Base-by-base conservation (phyloP, 495 filamentous ascomycete species). In the Jackrogersella multiformis region DNA sequence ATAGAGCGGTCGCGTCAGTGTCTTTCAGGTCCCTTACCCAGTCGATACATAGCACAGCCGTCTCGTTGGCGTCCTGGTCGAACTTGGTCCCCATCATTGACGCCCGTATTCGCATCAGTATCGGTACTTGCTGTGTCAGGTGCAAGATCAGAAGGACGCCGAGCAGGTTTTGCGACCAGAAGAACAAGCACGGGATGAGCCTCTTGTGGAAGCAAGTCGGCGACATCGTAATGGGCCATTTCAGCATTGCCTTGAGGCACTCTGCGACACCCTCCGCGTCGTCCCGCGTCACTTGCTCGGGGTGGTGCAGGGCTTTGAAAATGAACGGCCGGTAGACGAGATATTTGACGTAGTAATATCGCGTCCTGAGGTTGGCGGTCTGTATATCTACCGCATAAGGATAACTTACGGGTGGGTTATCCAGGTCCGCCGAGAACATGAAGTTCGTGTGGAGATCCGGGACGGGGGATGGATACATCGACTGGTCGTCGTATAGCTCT, bases 301-400 rank as follows among this genome's bases (percentile, higher is more conserved):
- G 82, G 61, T 80, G 80, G 70, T 87, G 85, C 26, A 88, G 71
- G 1, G 84, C 86, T 66, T 88, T 88, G 79, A 86, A 88, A 35
- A 88, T 64, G 61, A 85, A 88, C 9, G 86, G 85, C 12, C 84
- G 80, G 64, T 87, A 79, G 56, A 87, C 80, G 51, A 88, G 77
- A 73, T 84, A 87, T 44, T 84, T 83, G 10, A 83, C 79, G 72
- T 86, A 85, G 73, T 87, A 87, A 75, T 85, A 88, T 32, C 82
- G 77, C 4, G 85, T 83, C 42, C 86, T 80, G 7, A 88, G 77
- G 21, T 84, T 73, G 4, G 86, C 85, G 13, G 84, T 79, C 38
- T 86, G 80, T 41, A 87, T 75, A 60, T 88, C 85, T 52, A 85
- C 73, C 21, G 77, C 78, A 68, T 80, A 84, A 13, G 78, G 73